Conservation (phyloP, 306 rosid species). For the Erythrophleum fordii region DNA sequence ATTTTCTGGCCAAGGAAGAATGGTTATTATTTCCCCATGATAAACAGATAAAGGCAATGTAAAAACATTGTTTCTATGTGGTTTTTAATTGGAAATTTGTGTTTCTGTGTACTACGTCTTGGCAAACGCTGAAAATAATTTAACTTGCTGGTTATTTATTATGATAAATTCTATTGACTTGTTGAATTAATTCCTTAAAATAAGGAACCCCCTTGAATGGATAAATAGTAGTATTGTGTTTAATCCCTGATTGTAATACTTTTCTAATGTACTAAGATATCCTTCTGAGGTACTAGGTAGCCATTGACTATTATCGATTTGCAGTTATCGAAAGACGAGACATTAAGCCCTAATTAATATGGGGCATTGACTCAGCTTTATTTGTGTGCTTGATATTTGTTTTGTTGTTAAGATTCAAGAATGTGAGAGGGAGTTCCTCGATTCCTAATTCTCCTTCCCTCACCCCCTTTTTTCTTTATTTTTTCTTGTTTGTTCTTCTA, state of each 20-base stretch:
- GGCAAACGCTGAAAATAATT: not conserved
- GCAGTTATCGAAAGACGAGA: constrained; percentile 3
- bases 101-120: not conserved
- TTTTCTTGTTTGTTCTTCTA: not conserved
- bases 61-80: not conserved
- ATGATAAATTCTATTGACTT: not conserved
- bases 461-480: not conserved
- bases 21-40: not conserved
- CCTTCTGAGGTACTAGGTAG: constrained; percentile 8
- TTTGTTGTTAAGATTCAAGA: constrained; percentile 4
- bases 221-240: not conserved
- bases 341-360: not conserved
- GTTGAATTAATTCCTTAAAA: not conserved
- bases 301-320: not conserved
- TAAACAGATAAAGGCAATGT: not conserved
- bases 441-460: no score
- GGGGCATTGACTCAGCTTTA: not conserved
- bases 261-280: not conserved
- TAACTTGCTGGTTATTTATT: not conserved
- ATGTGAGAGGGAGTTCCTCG: not conserved
- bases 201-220: not conserved
- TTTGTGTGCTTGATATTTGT: constrained; percentile 7
- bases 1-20: not conserved
- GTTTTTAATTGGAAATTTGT: not conserved
- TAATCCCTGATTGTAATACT: not conserved